Percentiles rank a stretch among this genome's conserved stretches.
Evolutionary conservation across 345 rosid genomes (phyloP).

Genomic region (Lepidium aucheri): DNA sequence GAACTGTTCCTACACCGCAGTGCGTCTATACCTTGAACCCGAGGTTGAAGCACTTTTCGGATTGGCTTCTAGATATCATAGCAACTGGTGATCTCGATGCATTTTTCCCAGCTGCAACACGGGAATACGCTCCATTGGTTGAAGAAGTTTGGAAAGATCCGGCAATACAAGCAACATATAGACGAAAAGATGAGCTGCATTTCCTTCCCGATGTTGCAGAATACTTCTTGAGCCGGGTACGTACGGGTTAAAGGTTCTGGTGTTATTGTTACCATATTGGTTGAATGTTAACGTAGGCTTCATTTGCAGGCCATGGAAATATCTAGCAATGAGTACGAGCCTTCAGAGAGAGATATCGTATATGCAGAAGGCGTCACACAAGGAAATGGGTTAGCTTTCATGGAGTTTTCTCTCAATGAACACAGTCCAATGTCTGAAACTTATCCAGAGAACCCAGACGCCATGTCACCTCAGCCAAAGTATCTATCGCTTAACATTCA

Average conservation of each 20-base stretch:
- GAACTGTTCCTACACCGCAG: constrained; percentile 25
- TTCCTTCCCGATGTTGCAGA: constrained; percentile 94
- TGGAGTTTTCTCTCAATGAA: constrained; percentile 83
- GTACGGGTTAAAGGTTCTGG: not conserved
- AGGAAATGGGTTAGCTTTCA: constrained; percentile 93
- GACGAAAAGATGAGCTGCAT: constrained; percentile 87
- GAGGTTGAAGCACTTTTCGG: constrained; percentile 93
- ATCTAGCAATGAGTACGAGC: constrained; percentile 94
- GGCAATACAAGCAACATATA: constrained; percentile 84
- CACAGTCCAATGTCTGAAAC: constrained; percentile 89
- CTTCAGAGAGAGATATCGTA: constrained; percentile 82
- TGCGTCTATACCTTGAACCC: constrained; percentile 75
- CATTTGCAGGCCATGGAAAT: constrained; percentile 86
- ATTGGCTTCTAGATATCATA: constrained; percentile 95
- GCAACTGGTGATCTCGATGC: constrained; percentile 98
- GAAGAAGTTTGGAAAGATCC: constrained; percentile 99
- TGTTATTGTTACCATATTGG: not conserved
- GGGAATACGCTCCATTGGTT: constrained; percentile 95
- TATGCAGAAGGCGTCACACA: constrained; percentile 95
- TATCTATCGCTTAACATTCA: constrained; percentile 6
- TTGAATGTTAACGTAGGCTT: not conserved
- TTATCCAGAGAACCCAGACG: constrained; percentile 64
- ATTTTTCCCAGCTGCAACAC: constrained; percentile 98
- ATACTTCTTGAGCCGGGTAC: constrained; percentile 90
- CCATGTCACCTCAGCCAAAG: constrained; percentile 57